phyloP scores from a whole-genome alignment of 306 rosid species.

The Medicago ruthenica region DNA sequence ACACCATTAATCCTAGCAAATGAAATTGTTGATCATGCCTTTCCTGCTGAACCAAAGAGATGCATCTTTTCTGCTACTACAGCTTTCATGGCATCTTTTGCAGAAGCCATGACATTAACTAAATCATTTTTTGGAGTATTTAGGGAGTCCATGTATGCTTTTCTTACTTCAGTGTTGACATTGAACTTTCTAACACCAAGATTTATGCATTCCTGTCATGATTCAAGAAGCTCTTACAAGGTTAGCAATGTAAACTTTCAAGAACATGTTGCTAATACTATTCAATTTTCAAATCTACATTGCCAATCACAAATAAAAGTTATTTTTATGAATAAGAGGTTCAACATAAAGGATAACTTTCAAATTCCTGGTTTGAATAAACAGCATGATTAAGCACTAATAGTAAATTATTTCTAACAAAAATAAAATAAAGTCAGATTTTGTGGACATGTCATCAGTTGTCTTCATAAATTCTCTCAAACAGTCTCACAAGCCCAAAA shows the following conservation, averaged over 20 bases:
- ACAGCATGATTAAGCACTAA: too few species aligned
- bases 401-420: too few species aligned
- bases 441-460: too few species aligned
- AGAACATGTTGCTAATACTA: too few species aligned
- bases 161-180: constrained; percentile 93
- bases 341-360: constrained; percentile 5
- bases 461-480: too few species aligned
- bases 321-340: constrained; percentile 8
- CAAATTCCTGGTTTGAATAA: too few species aligned
- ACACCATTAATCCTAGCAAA: constrained; percentile 27
- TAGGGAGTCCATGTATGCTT: constrained; percentile 93
- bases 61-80: constrained; percentile 90
- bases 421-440: too few species aligned
- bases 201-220: constrained; percentile 71
- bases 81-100: constrained; percentile 90
- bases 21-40: constrained; percentile 56
- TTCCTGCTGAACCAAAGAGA: constrained; percentile 93
- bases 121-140: constrained; percentile 72
- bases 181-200: constrained; percentile 92
- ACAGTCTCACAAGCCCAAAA: not conserved
- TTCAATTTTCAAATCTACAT: constrained; percentile 11
- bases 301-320: constrained; percentile 10
- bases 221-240: constrained; percentile 30
- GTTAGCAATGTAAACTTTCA: constrained; percentile 32
- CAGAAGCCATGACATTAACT: constrained; percentile 83